Conservation (phyloP, 116 monocot genomes). For the Thalassia testudinum region DNA sequence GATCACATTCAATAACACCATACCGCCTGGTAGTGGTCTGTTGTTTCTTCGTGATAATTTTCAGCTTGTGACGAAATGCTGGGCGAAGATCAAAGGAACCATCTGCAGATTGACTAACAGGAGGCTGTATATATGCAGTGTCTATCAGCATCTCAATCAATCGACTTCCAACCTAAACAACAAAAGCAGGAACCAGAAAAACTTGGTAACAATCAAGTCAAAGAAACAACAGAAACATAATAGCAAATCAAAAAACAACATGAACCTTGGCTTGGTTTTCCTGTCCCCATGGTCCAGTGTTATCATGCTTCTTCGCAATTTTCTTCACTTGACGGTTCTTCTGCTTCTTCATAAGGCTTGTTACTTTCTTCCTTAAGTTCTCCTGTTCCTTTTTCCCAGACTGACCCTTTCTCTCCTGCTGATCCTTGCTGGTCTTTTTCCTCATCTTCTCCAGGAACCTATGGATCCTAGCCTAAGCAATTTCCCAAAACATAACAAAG, state of each 20-base stretch:
- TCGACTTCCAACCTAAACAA: conserved; percentile 78
- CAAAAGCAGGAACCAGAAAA: neutral
- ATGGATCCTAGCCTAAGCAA: conserved; percentile 58
- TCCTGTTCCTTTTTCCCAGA: conserved; percentile 28
- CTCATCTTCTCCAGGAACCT: conserved; percentile 75
- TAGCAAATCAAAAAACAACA: conserved; percentile 1
- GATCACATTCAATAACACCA: too few species aligned
- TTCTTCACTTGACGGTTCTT: conserved; percentile 56
- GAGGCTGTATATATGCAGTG: conserved; percentile 88
- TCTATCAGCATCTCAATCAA: conserved; percentile 84
- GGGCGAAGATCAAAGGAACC: conserved; percentile 79
- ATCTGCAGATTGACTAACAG: conserved; percentile 64
- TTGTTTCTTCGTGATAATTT: conserved; percentile 24
- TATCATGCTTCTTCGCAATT: conserved; percentile 69
- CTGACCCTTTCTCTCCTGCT: too few species aligned
- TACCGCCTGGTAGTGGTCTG: too few species aligned
- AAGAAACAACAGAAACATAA: neutral
- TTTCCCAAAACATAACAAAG: too few species aligned
- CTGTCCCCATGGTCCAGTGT: conserved; percentile 65
- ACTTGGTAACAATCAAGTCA: neutral
- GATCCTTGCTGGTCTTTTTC: conserved; percentile 34
- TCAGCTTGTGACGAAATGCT: conserved; percentile 61
- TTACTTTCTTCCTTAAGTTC: conserved; percentile 64
- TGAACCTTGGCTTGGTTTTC: conserved; percentile 73
- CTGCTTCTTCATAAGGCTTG: conserved; percentile 70